These are phyloP conservation scores for Flaveria ramosissima DNA, from an alignment of 129 eudicot species.

Conservation along the genomic window DNA sequence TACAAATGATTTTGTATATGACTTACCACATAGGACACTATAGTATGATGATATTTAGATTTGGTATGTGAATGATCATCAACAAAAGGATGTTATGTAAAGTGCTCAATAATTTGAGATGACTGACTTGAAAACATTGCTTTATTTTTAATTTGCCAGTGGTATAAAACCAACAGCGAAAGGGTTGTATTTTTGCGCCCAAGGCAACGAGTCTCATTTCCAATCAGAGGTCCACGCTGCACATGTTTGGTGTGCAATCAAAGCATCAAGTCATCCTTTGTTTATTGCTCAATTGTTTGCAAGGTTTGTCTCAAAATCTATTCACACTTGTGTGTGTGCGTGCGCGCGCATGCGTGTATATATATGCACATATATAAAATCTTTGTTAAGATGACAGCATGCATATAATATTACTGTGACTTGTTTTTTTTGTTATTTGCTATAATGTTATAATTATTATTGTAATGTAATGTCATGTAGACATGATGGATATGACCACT, in stretches of 20 bases:
- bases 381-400: no score
- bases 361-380: background rate
- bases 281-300: conserved; percentile 37
- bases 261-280: conserved; percentile 26
- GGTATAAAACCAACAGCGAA: conserved; percentile 33
- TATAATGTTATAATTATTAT: no score
- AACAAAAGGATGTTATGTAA: background rate
- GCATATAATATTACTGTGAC: background rate
- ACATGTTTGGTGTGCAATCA: conserved; percentile 35
- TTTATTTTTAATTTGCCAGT: conserved; percentile 8
- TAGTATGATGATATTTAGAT: no score
- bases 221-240: conserved; percentile 17
- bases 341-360: no score
- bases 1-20: no score
- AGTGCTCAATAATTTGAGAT: background rate
- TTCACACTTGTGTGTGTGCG: background rate
- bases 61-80: background rate
- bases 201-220: conserved; percentile 4
- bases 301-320: conserved; percentile 11
- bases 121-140: background rate
- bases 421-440: background rate
- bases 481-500: no score
- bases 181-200: conserved; percentile 32
- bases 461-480: no score
- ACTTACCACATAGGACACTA: no score